These are phyloP conservation scores for Ogataea methanolica DNA, from an alignment of 805 yeast species.

Conservation along the genomic window DNA sequence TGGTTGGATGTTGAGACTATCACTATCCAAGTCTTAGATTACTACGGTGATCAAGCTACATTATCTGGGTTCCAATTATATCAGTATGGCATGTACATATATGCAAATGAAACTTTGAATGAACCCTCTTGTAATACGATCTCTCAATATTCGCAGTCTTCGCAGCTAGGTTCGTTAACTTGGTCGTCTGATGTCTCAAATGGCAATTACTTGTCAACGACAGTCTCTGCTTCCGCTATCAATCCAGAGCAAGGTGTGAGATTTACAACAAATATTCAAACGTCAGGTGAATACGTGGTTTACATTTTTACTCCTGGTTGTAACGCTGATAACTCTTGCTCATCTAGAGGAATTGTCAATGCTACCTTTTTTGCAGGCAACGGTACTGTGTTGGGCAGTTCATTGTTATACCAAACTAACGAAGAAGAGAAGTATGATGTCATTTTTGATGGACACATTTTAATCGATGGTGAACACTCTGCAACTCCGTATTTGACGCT, in stretches of 20 bases:
- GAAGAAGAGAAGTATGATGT: conserved; percentile 74
- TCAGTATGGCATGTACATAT: conserved; percentile 55
- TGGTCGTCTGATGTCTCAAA: conserved; percentile 20
- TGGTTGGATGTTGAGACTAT: conserved; percentile 54
- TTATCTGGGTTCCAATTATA: conserved; percentile 70
- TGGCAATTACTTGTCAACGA: conserved; percentile 22
- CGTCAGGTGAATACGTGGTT: conserved; percentile 71
- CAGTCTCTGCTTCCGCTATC: conserved; percentile 24
- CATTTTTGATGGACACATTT: conserved; percentile 65
- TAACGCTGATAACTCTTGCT: conserved; percentile 59
- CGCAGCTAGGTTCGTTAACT: conserved; percentile 8
- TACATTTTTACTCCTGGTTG: conserved; percentile 88
- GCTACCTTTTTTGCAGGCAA: conserved; percentile 57
- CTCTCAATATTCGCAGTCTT: conserved; percentile 5
- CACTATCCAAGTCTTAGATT: conserved; percentile 57
- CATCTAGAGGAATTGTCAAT: conserved; percentile 68
- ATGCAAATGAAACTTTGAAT: conserved; percentile 72
- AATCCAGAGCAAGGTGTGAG: conserved; percentile 36
- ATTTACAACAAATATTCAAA: conserved; percentile 63
- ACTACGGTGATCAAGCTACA: conserved; percentile 67
- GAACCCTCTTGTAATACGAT: conserved; percentile 48
- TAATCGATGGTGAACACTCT: conserved; percentile 35
- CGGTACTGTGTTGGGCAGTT: conserved; percentile 37
- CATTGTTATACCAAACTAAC: conserved; percentile 73
- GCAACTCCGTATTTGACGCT: conserved; percentile 36